Percentiles rank a stretch among this genome's conserved stretches.
Conservation (phyloP, 2,329 filamentous ascomycete genomes). For the Pseudogymnoascus sp. region DNA sequence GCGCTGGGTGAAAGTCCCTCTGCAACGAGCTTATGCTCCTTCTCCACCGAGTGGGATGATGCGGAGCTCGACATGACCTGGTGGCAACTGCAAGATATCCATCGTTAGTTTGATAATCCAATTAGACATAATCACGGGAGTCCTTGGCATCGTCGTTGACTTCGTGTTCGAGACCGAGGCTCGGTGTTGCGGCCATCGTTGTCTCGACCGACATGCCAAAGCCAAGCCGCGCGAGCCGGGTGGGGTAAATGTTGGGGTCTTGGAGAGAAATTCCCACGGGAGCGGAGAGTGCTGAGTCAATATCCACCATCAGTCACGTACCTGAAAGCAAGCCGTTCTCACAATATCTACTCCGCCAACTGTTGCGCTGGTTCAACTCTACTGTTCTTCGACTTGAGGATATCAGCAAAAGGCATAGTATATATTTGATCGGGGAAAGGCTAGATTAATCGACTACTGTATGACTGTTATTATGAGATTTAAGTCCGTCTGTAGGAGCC, state of each 20-base stretch:
- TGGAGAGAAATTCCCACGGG: constrained; percentile 1
- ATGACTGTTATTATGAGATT: not conserved
- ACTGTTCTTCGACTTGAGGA: not conserved
- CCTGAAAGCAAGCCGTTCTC: not conserved
- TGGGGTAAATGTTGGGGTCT: not conserved
- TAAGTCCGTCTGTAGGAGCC: not conserved
- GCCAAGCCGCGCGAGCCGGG: not conserved
- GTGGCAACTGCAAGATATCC: not conserved
- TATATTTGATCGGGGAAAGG: not conserved
- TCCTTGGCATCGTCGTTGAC: not conserved
- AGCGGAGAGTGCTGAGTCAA: not conserved
- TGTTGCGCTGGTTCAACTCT: not conserved
- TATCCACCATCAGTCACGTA: not conserved
- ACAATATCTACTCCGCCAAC: not conserved
- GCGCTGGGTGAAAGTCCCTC: not conserved
- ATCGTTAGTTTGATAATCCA: constrained; percentile 2
- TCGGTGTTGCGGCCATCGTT: not conserved
- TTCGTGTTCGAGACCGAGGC: not conserved
- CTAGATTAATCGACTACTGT: not conserved
- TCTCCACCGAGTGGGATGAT: not conserved
- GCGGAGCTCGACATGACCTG: not conserved
- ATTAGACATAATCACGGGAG: not conserved
- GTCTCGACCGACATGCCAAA: not conserved
- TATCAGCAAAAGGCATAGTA: not conserved
- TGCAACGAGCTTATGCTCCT: not conserved